Evolutionary conservation across 768 basidiomycete genomes (phyloP).

Genomic region (Cantharellus anzutake): DNA sequence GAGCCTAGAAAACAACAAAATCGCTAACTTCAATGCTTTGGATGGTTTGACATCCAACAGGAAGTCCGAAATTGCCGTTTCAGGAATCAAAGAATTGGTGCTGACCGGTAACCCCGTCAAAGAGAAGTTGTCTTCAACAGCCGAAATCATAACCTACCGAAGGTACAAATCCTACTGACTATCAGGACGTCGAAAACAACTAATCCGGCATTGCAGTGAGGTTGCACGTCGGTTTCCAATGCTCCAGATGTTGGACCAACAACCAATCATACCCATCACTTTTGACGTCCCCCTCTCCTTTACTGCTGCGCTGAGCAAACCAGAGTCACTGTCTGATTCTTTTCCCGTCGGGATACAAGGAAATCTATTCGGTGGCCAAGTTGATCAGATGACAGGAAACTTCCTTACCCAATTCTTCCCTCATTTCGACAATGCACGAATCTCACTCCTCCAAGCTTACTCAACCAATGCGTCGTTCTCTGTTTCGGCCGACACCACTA

Average conservation of each 20-base stretch:
- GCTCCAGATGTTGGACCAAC: constrained; percentile 67
- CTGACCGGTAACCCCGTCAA: constrained; percentile 60
- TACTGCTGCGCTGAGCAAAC: constrained; percentile 15
- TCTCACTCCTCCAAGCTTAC: constrained; percentile 50
- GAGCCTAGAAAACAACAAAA: constrained; percentile 58
- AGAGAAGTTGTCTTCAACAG: constrained; percentile 36
- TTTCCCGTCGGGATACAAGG: constrained; percentile 57
- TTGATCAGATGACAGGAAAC: constrained; percentile 43
- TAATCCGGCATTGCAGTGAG: neutral
- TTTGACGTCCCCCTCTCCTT: constrained; percentile 54
- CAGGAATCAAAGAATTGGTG: constrained; percentile 32
- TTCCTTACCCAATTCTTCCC: constrained; percentile 77
- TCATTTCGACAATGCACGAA: constrained; percentile 59
- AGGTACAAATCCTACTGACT: constrained; percentile 26
- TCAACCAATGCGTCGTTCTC: constrained; percentile 82
- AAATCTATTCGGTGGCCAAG: constrained; percentile 28
- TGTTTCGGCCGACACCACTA: constrained; percentile 64
- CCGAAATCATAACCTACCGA: constrained; percentile 43
- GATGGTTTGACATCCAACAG: constrained; percentile 38
- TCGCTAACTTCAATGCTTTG: constrained; percentile 51
- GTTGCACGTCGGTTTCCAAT: constrained; percentile 50
- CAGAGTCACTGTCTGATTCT: constrained; percentile 12
- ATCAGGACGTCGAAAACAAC: neutral
- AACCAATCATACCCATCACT: constrained; percentile 55
- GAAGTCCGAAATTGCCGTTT: constrained; percentile 36